These are phyloP conservation scores for Ascoidea rubescens DNA, from an alignment of 805 yeast genomes.

Conservation along the genomic window DNA sequence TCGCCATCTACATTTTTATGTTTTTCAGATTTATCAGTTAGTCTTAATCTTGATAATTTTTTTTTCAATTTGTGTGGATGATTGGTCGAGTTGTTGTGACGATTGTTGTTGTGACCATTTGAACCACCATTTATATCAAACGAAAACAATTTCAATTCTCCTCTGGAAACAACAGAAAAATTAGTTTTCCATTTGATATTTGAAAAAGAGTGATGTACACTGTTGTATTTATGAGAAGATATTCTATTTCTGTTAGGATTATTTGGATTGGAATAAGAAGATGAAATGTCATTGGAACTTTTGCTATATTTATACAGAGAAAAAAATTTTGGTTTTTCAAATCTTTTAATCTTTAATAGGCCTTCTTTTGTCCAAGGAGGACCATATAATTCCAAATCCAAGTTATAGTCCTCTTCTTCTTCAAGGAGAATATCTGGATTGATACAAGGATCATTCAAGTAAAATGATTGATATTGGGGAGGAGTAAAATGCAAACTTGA, in stretches of 20 bases:
- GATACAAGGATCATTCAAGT: background rate
- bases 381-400: constrained; percentile 50
- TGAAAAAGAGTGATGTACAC: too few species aligned
- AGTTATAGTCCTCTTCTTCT: constrained; percentile 36
- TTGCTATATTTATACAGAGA: background rate
- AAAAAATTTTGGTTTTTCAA: constrained; percentile 7
- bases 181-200: constrained; percentile 28
- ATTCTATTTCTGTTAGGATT: constrained; percentile 1
- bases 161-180: constrained; percentile 57
- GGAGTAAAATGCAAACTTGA: background rate
- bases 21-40: constrained; percentile 3
- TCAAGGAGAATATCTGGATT: background rate
- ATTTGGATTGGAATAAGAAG: background rate
- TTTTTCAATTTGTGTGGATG: constrained; percentile 3
- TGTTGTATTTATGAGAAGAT: background rate
- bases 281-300: background rate
- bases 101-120: background rate
- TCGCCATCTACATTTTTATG: constrained; percentile 9
- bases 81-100: background rate
- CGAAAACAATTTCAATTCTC: constrained; percentile 45
- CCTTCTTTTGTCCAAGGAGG: constrained; percentile 78
- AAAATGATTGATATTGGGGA: background rate
- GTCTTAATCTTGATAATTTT: constrained; percentile 8
- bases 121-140: constrained; percentile 19
- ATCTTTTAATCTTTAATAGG: constrained; percentile 23